Base-by-base conservation (phyloP, 768 basidiomycete genomes). In the Tulasnella sp. region DNA sequence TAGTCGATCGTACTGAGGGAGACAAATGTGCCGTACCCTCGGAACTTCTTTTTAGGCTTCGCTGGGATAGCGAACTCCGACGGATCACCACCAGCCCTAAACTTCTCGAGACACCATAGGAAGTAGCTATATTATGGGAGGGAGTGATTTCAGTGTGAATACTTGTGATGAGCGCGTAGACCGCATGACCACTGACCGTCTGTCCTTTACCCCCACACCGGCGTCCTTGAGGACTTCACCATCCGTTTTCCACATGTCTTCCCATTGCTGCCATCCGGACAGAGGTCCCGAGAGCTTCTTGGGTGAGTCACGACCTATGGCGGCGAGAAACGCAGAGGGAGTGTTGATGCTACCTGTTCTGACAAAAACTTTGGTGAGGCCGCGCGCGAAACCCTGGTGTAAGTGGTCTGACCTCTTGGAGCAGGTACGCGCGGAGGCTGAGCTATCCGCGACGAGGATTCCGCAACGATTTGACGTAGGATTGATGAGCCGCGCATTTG, bases 71-170 rank as follows among this genome's bases (percentile, higher is more conserved):
- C 88, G 78, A 91, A 90, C 9, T 84, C 83, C 22, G 82, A 77
- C 2, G 90, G 82, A 0, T 86, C 81, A 34, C 82, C 76, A 1
- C 86, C 87, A 68, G 82, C 81, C 32, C 90, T 84, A 79, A 84
- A 94, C 77, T 91, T 93, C 77, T 91, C 87, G 88, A 92, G 88
- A 76, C 88, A 88, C 92, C 91, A 93, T 8, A 93, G 81, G 72
- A 93, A 86, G 76, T 94, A 94, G 77, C 92, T 94, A 72, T 34
- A n/a, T 14, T 67, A 36, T 2, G 42, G 22, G 14, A 66, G 47
- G 71, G 44, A 66, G 65, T 14, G 34, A 36, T 34, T 47, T 19
- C 67, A 37, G 40, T 19, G 59, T 40, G 14, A 62, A 65, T 5
- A 4, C 17, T 11, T 22, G 11, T 52, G 41, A 1, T 22, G 35